Evolutionary conservation across 129 eudicot species (phyloP), one percentile per base, ranked within the genome.

Genomic region (Flaveria robusta): DNA sequence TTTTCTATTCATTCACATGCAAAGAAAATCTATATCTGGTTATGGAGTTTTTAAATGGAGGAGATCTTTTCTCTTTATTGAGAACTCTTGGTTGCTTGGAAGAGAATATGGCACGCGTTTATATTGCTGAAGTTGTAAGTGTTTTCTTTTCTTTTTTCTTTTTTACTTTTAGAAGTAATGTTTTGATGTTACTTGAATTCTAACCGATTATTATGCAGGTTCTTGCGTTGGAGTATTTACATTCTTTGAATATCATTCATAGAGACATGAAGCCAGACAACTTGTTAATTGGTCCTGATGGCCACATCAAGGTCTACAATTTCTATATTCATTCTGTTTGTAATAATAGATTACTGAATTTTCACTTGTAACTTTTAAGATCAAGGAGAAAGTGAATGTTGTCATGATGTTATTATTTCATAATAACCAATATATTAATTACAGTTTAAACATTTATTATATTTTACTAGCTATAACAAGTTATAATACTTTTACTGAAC

Each of bases 211-310:
- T 3, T 77, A n/a, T 77, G 64, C 88, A 95, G 99, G 99, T 95
- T 55, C 99, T 95, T 83, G 97, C 97, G 65, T 84, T 95, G 86
- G 97, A 95, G 77, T 95, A 95, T 77, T 81, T 95, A 79, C 97
- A 95, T 86, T 87, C 96, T 39, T 82, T 91, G 77, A 89, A 89
- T 81, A 88, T 95, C 69, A 87, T 95, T 77, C 99, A 95, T 62
- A 84, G 99, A 87, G 99, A 95, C 81, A 55, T 95, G 88, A 95
- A 95, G 87, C 99, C 99, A 51, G 99, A 91, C 82, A 95, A 95
- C 78, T 86, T 95, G 81, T 74, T 95, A 84, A 91, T 95, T 42
- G 96, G 99, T 82, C 97, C 94, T 75, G 94, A 91, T 83, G 99
- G 99, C 75, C 99, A 95, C 88, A 89, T 95, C 88, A 95, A 95